These are phyloP conservation scores for Fusarium duplospermum DNA, from an alignment of 2,329 filamentous ascomycete species.

Conservation along the genomic window DNA sequence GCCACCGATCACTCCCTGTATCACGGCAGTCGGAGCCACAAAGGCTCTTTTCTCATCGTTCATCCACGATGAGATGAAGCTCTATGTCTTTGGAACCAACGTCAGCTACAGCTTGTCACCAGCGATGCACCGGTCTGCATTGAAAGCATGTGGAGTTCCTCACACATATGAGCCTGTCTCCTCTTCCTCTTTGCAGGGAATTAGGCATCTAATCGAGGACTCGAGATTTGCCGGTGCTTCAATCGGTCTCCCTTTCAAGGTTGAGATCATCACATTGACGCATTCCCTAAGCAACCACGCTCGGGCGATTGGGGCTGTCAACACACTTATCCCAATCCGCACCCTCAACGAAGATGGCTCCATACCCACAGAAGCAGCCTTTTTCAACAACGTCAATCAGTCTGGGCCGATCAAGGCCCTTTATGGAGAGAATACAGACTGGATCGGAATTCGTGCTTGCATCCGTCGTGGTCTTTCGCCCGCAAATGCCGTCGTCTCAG, in stretches of 20 bases:
- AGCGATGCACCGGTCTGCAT: constrained; percentile 80
- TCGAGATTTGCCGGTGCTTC: constrained; percentile 78
- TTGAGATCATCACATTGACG: constrained; percentile 75
- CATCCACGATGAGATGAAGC: constrained; percentile 75
- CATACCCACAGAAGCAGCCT: constrained; percentile 65
- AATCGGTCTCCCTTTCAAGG: constrained; percentile 80
- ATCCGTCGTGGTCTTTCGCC: constrained; percentile 79
- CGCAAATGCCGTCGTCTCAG: constrained; percentile 71
- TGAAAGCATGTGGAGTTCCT: constrained; percentile 74
- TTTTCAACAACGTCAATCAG: constrained; percentile 65
- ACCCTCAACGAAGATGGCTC: constrained; percentile 66
- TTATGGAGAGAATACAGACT: constrained; percentile 85
- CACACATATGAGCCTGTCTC: constrained; percentile 76
- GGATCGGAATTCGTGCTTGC: constrained; percentile 81
- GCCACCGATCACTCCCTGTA: constrained; percentile 41
- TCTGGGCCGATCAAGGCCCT: constrained; percentile 75
- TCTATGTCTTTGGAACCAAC: constrained; percentile 80
- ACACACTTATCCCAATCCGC: constrained; percentile 79
- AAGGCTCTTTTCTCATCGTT: constrained; percentile 74
- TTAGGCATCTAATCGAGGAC: constrained; percentile 73
- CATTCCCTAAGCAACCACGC: constrained; percentile 79
- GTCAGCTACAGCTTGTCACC: constrained; percentile 80
- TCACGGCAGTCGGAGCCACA: constrained; percentile 74
- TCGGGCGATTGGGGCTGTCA: constrained; percentile 79
- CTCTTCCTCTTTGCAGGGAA: constrained; percentile 68